Base-by-base conservation (phyloP, 768 basidiomycete genomes). In the Suillus hirtellus region DNA sequence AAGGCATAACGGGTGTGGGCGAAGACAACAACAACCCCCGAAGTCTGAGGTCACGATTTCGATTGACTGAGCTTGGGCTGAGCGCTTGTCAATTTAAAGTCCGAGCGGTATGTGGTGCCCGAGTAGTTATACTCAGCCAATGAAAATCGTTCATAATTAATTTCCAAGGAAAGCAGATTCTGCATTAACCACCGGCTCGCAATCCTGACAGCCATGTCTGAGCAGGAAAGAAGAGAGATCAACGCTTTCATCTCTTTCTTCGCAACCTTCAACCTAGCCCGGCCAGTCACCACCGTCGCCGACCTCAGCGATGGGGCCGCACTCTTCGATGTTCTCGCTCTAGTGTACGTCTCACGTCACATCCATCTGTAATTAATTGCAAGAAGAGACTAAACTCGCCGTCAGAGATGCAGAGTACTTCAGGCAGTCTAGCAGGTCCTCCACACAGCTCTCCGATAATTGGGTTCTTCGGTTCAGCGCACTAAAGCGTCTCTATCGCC, bases 381-480 rank as follows among this genome's bases (percentile, higher is more conserved):
- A 2, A 10, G 7, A 42, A n/a, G 12, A 27, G 19, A 43, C 69
- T 71, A 49, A 67, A 61, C 44, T 60, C 40, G 15, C 55, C 27
- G 54, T 50, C 71, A 95, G 93, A 67, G 94, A 95, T 78, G 80
- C 81, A 55, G 84, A 88, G 38, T 93, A 93, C 77, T 96, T 96
- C 71, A 84, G 86, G 52, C 84, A 84, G 60, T 77, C 86, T 4
- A 77, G 80, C 21, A 84, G 89, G 12, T 78, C 84, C 6, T 79
- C 87, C 0, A 76, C 82, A 19, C 87, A 91, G 60, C 81, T 81
- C 2, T 86, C 89, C 12, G 93, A 94, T 70, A 95, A 93, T 76
- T 96, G 94, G 94, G 92, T 95, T 62, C 76, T 95, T 38, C 87
- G 93, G 14, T 93, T 95, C 75, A 89, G 83, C 74, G 76, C 89